Base-by-base conservation (phyloP, 805 yeast species). In the Saccharomycopsis capsularis region DNA sequence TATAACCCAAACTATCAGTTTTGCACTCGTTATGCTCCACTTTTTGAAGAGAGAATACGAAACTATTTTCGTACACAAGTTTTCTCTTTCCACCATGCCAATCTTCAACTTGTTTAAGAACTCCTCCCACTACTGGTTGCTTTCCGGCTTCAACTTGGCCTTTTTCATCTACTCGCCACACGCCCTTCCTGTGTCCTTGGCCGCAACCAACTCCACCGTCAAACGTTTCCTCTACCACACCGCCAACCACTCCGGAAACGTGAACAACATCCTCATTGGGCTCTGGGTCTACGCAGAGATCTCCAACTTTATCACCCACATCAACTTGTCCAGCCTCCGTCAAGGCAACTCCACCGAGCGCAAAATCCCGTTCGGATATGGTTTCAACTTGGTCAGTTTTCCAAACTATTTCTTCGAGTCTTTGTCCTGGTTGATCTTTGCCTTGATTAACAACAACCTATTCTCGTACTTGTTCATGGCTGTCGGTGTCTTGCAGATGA, bases 341-440 rank as follows among this genome's bases (percentile, higher is more conserved):
- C 59, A 73, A 3, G 73, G 68, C 38, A 79, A 78, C 39, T 68
- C 78, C 44, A 79, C 73, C 50, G 80, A 74, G 51, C 82, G 82
- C 56, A 75, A 69, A 43, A 82, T 85, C 57, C 95, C 98, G 21
- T 72, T 73, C 53, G 96, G 96, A 18, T 95, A 86, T 58, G 85
- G 91, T 7, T 93, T 93, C 62, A 73, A 78, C 52, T 66, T 72
- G 50, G 85, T 90, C 32, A 81, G 93, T n/a, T 85, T 88, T 65
- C 99, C 99, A 56, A 93, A 93, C 69, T 93, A 93, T 66, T 83
- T 88, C 57, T 91, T 89, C 64, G 99, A 93, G 71, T 68, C 78
- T 40, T 66, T 83, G 57, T 71, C 81, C 1, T 93, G 96, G 96
- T 61, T 82, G 1, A 65, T 74, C 24, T 79, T 82, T 59, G 78